These are phyloP conservation scores for Scutellospora calospora DNA, from an alignment of 371 early-diverging fungal species.

Conservation along the genomic window DNA sequence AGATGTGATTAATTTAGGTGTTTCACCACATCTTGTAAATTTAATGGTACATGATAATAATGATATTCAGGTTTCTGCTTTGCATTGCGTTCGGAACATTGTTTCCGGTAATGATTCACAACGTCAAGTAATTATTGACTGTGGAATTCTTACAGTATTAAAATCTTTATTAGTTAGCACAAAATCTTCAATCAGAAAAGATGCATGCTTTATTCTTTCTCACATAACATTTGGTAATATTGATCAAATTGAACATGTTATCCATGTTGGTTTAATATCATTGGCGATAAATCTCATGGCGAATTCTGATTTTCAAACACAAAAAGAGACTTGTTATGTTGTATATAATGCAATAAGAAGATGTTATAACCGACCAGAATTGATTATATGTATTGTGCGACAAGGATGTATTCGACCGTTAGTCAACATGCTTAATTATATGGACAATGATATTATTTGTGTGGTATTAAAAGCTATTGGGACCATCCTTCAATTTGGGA, in stretches of 20 bases:
- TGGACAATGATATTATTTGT: slow-evolving; percentile 93
- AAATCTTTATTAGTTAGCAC: slow-evolving; percentile 80
- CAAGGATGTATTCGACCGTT: slow-evolving; percentile 95
- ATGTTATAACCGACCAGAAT: slow-evolving; percentile 89
- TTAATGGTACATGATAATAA: slow-evolving; percentile 69
- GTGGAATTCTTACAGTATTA: slow-evolving; percentile 86
- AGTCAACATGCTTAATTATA: slow-evolving; percentile 89
- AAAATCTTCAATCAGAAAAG: slow-evolving; percentile 93
- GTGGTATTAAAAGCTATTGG: slow-evolving; percentile 97
- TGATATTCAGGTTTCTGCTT: slow-evolving; percentile 94
- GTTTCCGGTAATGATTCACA: slow-evolving; percentile 98
- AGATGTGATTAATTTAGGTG: slow-evolving; percentile 94
- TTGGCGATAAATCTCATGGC: slow-evolving; percentile 89
- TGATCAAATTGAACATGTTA: slow-evolving; percentile 92
- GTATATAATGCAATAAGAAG: slow-evolving; percentile 98
- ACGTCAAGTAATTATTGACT: slow-evolving; percentile 95
- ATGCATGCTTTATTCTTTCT: slow-evolving; percentile 99
- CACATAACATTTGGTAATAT: slow-evolving; percentile 98
- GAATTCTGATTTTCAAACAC: slow-evolving; percentile 95
- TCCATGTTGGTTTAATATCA: slow-evolving; percentile 94
- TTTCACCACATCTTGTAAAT: slow-evolving; percentile 92
- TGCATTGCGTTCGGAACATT: slow-evolving; percentile 99
- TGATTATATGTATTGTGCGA: slow-evolving; percentile 87
- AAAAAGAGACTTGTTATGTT: slow-evolving; percentile 99
- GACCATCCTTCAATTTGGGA: slow-evolving; percentile 97